These are phyloP conservation scores for Melocanna baccifera DNA, from an alignment of 176 grass and related monocot species.

Conservation along the genomic window DNA sequence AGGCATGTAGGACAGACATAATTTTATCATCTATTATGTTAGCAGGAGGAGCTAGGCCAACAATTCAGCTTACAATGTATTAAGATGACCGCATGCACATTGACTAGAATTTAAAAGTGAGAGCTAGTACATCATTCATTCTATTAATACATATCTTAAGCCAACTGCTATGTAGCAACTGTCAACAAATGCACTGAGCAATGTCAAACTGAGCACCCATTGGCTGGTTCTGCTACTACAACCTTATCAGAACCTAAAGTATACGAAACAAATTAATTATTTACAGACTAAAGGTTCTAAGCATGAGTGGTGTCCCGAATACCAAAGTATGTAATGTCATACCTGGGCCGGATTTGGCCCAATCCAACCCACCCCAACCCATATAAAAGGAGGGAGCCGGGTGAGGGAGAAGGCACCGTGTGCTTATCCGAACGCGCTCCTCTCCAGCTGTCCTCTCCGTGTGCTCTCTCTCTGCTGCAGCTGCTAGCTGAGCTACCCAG, in stretches of 20 bases:
- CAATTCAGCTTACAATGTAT: background rate
- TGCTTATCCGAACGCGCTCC: too few species aligned
- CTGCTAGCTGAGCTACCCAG: too few species aligned
- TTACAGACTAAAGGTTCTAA: background rate
- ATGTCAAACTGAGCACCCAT: slow-evolving; percentile 21
- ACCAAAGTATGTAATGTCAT: slow-evolving; percentile 3
- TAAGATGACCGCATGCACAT: background rate
- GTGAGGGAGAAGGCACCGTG: too few species aligned
- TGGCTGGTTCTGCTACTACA: slow-evolving; percentile 22
- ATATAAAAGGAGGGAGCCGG: too few species aligned
- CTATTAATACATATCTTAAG: background rate
- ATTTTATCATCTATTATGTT: background rate
- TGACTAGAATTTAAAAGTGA: background rate
- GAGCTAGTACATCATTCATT: background rate
- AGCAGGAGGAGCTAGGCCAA: background rate
- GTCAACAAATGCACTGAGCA: background rate
- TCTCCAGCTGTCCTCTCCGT: too few species aligned
- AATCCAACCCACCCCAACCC: too few species aligned
- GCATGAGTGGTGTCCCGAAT: background rate
- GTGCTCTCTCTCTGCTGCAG: too few species aligned
- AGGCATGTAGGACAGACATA: background rate
- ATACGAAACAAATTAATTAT: slow-evolving; percentile 25
- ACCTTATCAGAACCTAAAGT: slow-evolving; percentile 45
- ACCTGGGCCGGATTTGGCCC: too few species aligned
- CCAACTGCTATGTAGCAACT: background rate